Evolutionary conservation across 2,329 filamentous ascomycete genomes (phyloP), one percentile per base, ranked within the genome.

Genomic region (Harringtonia aguacate): DNA sequence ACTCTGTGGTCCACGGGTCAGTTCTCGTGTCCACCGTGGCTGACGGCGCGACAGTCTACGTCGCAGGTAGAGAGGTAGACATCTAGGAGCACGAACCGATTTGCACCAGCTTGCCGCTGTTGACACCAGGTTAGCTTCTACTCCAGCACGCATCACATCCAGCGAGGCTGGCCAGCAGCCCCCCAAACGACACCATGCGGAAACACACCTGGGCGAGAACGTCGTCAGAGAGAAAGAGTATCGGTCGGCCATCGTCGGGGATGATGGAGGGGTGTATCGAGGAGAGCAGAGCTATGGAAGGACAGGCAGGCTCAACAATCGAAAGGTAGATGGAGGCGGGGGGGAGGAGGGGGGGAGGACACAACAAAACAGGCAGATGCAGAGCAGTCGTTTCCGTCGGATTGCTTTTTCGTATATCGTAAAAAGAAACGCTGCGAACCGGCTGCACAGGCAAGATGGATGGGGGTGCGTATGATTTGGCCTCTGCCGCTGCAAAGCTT

Each of bases 211-310:
- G 65, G 92, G 92, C 61, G 92, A 97, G 82, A 98, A 98, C 53
- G 92, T 98, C 52, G 92, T 98, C 64, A 98, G 78, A 48, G 92
- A 98, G 81, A 98, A 98, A 45, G 90, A 95, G 70, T 98, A 98
- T 73, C 92, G 79, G 69, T 98, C 92, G 61, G 92, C 90, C 90
- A 98, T 98, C 62, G 53, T 72, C 33, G 29, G 14, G 30, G 40
- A 18, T 27, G 24, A 24, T 39, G 24, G 27, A 33, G 21, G 18
- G 13, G 30, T 9, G 27, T 24, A 37, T 3, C 24, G 31, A n/a
- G 13, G 12, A 31, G 15, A 4, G 28, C 15, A 21, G 20, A 36
- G 24, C 20, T 15, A 14, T 15, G 21, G 18, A 29, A 41, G 12
- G 18, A 24, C 20, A 8, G 35, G 8, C n/a, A 21, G 21, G 36